A percentile compares a stretch with the other conserved stretches of the same genome.
phyloP scores from a whole-genome alignment of 306 rosid species.

The Oxytropis ochrocephala region DNA sequence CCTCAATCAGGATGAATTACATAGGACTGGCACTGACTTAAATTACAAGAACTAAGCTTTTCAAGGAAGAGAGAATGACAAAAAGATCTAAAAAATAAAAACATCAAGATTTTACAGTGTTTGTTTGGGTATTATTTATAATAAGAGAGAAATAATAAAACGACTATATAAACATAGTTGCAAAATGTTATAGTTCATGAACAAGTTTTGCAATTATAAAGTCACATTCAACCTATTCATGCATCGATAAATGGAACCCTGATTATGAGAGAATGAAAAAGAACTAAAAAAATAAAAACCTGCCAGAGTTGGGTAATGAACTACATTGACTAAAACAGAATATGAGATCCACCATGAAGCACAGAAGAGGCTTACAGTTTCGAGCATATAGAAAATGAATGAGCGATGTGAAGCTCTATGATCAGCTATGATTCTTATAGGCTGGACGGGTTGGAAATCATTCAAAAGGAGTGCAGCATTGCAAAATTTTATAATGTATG shows the following conservation, averaged over 20 bases:
- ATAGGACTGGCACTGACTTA: neutral
- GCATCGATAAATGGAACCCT: no score
- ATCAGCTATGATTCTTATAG: conserved; percentile 2
- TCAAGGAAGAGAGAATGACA: conserved; percentile 3
- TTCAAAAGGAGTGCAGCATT: neutral
- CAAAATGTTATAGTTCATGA: no score
- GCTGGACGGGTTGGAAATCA: neutral
- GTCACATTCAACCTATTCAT: no score
- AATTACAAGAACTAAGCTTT: neutral
- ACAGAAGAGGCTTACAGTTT: neutral
- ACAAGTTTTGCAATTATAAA: no score
- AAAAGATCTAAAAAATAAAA: neutral
- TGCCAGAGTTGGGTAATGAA: neutral
- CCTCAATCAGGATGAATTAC: conserved; percentile 17
- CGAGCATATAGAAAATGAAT: neutral
- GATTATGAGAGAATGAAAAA: neutral
- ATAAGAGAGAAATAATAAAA: no score
- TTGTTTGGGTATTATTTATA: no score
- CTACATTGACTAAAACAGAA: neutral
- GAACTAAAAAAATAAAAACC: neutral
- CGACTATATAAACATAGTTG: no score
- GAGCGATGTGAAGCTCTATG: neutral
- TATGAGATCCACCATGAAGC: neutral
- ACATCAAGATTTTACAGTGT: neutral
- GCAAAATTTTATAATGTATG: neutral